Conservation (phyloP, 208 protist species). For the Trypanosomatidae sp. region DNA sequence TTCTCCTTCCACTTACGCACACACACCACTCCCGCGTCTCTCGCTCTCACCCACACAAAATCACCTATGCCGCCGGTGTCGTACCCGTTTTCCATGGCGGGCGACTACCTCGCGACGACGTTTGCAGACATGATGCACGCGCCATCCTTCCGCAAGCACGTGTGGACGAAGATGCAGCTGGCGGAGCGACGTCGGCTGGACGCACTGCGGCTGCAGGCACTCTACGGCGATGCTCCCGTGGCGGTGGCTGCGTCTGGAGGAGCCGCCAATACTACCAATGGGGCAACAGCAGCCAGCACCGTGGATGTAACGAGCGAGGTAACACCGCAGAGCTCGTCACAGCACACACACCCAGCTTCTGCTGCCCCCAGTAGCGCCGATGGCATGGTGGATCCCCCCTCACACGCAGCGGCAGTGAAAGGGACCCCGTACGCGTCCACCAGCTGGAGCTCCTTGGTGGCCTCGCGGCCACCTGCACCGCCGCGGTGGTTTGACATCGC, state of each 20-base stretch:
- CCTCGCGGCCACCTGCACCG: conserved; percentile 5
- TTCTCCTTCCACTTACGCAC: background rate
- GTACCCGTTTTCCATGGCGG: conserved; percentile 13
- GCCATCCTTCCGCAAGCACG: conserved; percentile 27
- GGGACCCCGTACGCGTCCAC: background rate
- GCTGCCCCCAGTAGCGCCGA: background rate
- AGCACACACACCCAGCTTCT: background rate
- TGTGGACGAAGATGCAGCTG: conserved; percentile 40
- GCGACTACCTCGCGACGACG: conserved; percentile 26
- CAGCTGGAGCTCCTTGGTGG: background rate
- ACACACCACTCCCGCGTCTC: background rate
- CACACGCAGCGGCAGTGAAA: background rate
- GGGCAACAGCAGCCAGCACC: background rate
- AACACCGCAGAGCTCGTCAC: background rate
- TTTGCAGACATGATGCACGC: conserved; percentile 45
- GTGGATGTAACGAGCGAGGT: background rate
- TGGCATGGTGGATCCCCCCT: background rate
- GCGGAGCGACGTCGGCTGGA: conserved; percentile 50
- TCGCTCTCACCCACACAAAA: background rate
- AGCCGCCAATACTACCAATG: background rate
- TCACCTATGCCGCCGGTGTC: conserved; percentile 7
- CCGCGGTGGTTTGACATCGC: conserved; percentile 68
- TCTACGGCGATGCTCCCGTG: conserved; percentile 68
- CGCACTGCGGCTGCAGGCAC: conserved; percentile 63
- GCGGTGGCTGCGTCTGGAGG: background rate